Evolutionary conservation across 768 basidiomycete genomes (phyloP).

Genomic region (Hypholoma fasciculare): DNA sequence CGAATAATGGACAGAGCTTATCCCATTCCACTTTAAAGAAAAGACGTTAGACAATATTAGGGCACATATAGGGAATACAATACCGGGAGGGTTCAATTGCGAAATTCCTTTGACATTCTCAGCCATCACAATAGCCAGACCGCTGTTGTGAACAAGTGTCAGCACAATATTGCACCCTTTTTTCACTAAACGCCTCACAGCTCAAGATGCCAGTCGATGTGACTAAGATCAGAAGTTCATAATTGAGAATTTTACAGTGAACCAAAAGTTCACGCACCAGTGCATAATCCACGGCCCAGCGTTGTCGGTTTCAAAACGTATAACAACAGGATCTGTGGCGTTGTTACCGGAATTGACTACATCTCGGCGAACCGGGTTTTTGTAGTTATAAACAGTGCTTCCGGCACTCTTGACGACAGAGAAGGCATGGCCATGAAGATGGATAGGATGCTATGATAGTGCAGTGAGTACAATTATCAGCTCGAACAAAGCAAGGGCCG

Average conservation of each 20-base stretch:
- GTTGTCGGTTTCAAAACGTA: conserved; percentile 53
- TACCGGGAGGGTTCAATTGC: conserved; percentile 9
- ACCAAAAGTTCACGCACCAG: conserved; percentile 29
- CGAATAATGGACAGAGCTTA: conserved; percentile 36
- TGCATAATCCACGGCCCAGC: conserved; percentile 53
- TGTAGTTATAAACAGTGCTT: conserved; percentile 36
- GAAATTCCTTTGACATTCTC: conserved; percentile 25
- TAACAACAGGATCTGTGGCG: conserved; percentile 36
- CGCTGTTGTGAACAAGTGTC: conserved; percentile 15
- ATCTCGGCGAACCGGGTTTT: conserved; percentile 38
- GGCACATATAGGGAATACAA: neutral
- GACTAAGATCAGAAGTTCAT: conserved; percentile 25
- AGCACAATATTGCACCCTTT: no score
- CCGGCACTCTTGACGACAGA: conserved; percentile 45
- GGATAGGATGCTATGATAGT: conserved; percentile 34
- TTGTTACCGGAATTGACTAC: conserved; percentile 31
- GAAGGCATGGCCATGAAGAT: conserved; percentile 45
- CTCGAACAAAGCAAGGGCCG: conserved; percentile 9
- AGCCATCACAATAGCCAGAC: conserved; percentile 43
- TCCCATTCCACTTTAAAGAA: conserved; percentile 28
- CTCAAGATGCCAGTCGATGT: conserved; percentile 55
- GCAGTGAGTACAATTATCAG: neutral
- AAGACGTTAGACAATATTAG: neutral
- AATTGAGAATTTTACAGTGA: neutral
- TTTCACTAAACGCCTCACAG: conserved; percentile 23